These are phyloP conservation scores for Tetrahymena elliotti DNA, from an alignment of 73 alveolate species.

Conservation along the genomic window DNA sequence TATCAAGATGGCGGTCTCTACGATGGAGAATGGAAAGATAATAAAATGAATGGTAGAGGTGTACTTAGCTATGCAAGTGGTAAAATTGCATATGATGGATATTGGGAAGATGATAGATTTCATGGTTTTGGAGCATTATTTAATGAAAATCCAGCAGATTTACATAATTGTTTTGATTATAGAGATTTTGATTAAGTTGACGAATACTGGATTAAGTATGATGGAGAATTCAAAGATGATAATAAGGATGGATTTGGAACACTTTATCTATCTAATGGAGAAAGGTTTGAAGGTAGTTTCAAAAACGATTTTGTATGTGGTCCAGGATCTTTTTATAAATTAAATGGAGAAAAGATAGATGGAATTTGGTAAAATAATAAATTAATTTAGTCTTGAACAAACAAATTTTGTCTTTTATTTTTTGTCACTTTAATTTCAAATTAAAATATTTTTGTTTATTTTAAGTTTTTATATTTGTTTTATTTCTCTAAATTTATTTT, in stretches of 20 bases:
- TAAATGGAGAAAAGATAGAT: constrained; percentile 7
- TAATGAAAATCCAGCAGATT: constrained; percentile 25
- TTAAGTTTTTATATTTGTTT: background rate
- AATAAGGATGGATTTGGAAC: constrained; percentile 40
- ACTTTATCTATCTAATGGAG: constrained; percentile 35
- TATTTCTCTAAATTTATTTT: no score
- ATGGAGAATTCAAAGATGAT: constrained; percentile 42
- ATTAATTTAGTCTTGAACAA: background rate
- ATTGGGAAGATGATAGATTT: constrained; percentile 38
- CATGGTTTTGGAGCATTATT: constrained; percentile 27
- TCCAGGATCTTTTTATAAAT: constrained; percentile 18
- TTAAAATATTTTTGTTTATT: no score
- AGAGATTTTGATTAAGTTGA: constrained; percentile 31
- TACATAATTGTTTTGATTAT: constrained; percentile 12
- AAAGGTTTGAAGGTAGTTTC: constrained; percentile 27
- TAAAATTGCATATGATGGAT: constrained; percentile 34
- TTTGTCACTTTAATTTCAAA: background rate
- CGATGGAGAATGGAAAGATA: constrained; percentile 46
- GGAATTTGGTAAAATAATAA: constrained; percentile 36
- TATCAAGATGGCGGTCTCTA: constrained; percentile 42
- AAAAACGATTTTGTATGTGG: constrained; percentile 34
- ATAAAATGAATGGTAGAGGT: constrained; percentile 44
- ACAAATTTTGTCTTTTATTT: no score
- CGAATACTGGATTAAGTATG: constrained; percentile 36
- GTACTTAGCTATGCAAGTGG: constrained; percentile 26